Evolutionary conservation across 2,329 filamentous ascomycete species (phyloP), one percentile per base, ranked within the genome.

Genomic region (Claviceps paspali): DNA sequence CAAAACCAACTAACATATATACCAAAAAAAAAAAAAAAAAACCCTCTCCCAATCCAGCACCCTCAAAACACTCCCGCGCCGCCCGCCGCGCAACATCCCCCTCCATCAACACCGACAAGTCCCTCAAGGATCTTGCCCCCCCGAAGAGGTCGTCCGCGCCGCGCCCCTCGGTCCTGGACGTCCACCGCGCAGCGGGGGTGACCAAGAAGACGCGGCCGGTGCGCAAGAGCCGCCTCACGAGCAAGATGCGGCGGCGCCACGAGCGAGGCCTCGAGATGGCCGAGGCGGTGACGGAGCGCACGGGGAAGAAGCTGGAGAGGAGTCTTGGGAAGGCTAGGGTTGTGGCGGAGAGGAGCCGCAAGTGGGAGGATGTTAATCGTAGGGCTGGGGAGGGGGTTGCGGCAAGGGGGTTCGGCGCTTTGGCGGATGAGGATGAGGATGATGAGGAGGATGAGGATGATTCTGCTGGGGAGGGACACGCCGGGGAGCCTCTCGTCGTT

Each of bases 21-120:
- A 10, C 19, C n/a, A 5, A 9, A 15, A 17, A 30, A 19, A 28
- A 36, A 15, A 33, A 30, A 3, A 30, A 11, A 18, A 30, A 30
- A 10, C 28, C 14, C 12, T 9, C 9, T 11, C 17, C 17, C 11
- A 14, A 4, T 28, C 9, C 51, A 82, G 76, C 63, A 38, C 64
- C 66, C 28, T 82, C 80, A 4, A 57, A 75, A 40, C 80, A 79
- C 62, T 87, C 82, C 37, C 79, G 82, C 45, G 80, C 79, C 41
- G 79, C 80, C 29, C 73, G 81, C 51, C 76, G 82, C 12, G 81
- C 79, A 33, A 73, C 74, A 12, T 81, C 79, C 4, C 78, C 80
- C 19, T 67, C 75, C 49, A 76, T 83, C 56, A 62, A 82, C 58
- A 71, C 73, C 30, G 78, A 83, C 65, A 82, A 82, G 59, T 80